Evolutionary conservation across 2,329 filamentous ascomycete species (phyloP).

Genomic region (Whalleya microplaca): DNA sequence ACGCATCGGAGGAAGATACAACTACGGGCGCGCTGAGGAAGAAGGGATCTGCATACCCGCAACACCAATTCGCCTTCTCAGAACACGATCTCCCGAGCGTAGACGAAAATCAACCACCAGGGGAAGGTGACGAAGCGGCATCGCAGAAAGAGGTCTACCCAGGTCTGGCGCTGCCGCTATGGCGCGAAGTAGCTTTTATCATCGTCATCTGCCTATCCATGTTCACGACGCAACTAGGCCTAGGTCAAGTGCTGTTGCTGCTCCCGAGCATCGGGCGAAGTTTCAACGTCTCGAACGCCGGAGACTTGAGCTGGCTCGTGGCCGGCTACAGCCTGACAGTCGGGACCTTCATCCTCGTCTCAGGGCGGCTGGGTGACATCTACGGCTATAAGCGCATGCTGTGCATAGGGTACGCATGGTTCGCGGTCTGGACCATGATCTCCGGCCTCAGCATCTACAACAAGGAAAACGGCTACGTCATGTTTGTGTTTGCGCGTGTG

Average conservation of each 20-base stretch:
- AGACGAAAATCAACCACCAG: too few species aligned
- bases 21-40: not conserved
- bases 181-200: constrained; percentile 1
- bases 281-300: constrained; percentile 44
- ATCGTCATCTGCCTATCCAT: constrained; percentile 5
- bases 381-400: constrained; percentile 52
- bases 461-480: constrained; percentile 23
- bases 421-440: constrained; percentile 44
- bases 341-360: constrained; percentile 52
- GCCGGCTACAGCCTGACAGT: constrained; percentile 50
- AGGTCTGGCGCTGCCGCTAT: not conserved
- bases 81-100: not conserved
- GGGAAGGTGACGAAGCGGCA: constrained; percentile 2
- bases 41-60: not conserved
- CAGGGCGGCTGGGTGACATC: constrained; percentile 50
- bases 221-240: constrained; percentile 3
- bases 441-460: constrained; percentile 41
- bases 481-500: constrained; percentile 52
- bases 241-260: constrained; percentile 2
- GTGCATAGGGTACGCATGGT: constrained; percentile 47
- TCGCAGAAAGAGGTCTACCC: not conserved
- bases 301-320: constrained; percentile 47
- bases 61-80: constrained; percentile 1
- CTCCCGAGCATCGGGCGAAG: constrained; percentile 48
- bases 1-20: not conserved